Conservation (phyloP, 176 grass and related monocot species). For the Juncus inflexus region DNA sequence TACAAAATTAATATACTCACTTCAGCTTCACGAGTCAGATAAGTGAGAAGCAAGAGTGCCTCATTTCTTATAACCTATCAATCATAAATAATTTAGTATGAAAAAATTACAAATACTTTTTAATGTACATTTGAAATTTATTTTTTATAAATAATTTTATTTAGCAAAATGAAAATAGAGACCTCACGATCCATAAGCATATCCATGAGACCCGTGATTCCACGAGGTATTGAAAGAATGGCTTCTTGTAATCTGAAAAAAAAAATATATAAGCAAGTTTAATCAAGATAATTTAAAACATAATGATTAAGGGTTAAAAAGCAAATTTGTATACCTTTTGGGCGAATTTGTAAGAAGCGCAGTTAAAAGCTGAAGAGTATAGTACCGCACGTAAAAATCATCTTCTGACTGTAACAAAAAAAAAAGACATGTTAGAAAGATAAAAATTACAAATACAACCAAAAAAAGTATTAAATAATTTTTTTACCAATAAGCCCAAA, state of each 20-base stretch:
- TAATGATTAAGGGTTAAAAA: constrained; percentile 40
- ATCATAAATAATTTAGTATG: neutral
- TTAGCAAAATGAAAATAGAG: constrained; percentile 7
- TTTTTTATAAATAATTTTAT: neutral
- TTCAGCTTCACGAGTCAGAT: constrained; percentile 94
- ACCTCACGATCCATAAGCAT: constrained; percentile 99
- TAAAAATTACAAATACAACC: neutral
- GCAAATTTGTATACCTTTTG: constrained; percentile 54
- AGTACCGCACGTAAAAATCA: constrained; percentile 98
- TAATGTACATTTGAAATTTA: too few species aligned
- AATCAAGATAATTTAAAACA: constrained; percentile 21
- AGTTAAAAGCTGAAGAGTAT: constrained; percentile 97
- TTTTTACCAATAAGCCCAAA: constrained; percentile 73
- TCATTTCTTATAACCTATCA: constrained; percentile 98
- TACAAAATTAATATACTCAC: constrained; percentile 32
- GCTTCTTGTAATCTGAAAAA: constrained; percentile 86
- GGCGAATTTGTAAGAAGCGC: constrained; percentile 86
- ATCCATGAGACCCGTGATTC: constrained; percentile 96
- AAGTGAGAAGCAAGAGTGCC: constrained; percentile 92
- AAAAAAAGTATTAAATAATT: constrained; percentile 1
- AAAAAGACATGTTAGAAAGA: neutral
- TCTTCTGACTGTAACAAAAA: constrained; percentile 67
- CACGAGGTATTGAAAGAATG: constrained; percentile 95
- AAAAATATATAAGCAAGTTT: constrained; percentile 30
- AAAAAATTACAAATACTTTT: too few species aligned